Base-by-base conservation (phyloP, 805 yeast genomes). In the Ogataea glucozyma region DNA sequence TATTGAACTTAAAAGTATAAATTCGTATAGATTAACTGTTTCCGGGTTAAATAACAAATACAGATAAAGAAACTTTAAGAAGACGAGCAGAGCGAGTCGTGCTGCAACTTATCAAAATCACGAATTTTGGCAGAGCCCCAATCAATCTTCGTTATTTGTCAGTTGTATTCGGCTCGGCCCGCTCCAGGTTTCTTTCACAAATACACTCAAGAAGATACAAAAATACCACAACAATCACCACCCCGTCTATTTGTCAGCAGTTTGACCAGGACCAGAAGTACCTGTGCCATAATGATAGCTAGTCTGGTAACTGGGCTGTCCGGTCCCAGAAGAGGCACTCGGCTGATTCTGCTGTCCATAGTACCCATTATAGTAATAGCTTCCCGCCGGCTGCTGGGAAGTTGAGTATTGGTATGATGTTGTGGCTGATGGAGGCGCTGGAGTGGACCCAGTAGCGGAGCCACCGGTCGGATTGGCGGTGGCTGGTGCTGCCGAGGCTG, bases 231-330 rank as follows among this genome's bases (percentile, higher is more conserved):
- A n/a, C n/a, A n/a, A n/a, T n/a, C n/a, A n/a, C n/a, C n/a, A n/a
- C n/a, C n/a, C 13, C 18, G 10, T 13, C 20, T 26, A 40, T 27
- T 40, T 35, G 21, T 35, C 43, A 12, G 31, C 12, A 8, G 38
- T 5, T 24, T 38, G 46, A 13, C 37, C 45, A 17, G 48, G 26
- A 16, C 43, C 46, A 6, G 43, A 13, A 10, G 48, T 34, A 5
- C 43, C 46, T 2, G 50, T 24, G 19, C 46, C 46, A 31, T 49
- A 52, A 26, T 48, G 53, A 37, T 51, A 53, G 31, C 41, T 40
- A 10, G 48, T 19, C 41, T 44, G 57, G 39, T 50, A 48, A n/a
- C n/a, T n/a, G n/a, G n/a, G n/a, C 19, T 49, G 53, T 24, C 46
- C 51, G 6, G 44, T 38, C 6, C 47, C 29, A 21, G 43, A 19